phyloP scores from a whole-genome alignment of 31 red algal genomes.

The Endocladia muricata region DNA sequence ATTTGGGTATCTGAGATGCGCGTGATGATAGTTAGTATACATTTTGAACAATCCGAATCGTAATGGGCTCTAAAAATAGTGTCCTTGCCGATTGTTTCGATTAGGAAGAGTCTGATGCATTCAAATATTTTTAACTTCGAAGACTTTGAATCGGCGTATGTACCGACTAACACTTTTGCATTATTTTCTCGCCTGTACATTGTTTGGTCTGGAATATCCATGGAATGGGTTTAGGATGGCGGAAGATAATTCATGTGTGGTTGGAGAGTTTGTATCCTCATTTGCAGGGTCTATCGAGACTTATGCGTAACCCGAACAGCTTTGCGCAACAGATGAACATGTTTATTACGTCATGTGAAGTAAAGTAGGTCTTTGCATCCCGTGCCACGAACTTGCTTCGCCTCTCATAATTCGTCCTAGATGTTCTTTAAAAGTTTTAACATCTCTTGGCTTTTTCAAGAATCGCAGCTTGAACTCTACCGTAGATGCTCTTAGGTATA shows the following conservation, averaged over 20 bases:
- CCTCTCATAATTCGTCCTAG: conserved; percentile 30
- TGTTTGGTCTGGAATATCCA: background rate
- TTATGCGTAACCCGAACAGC: background rate
- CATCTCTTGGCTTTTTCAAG: conserved; percentile 46
- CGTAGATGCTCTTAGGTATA: conserved; percentile 48
- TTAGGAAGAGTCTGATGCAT: conserved; percentile 4
- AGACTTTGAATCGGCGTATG: background rate
- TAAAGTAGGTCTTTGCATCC: background rate
- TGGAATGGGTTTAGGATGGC: background rate
- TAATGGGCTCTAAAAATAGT: background rate
- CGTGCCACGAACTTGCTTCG: conserved; percentile 36
- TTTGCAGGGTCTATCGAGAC: background rate
- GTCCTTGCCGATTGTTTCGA: conserved; percentile 12
- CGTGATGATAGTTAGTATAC: background rate
- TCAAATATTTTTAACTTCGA: background rate
- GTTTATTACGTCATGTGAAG: background rate
- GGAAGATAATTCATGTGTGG: background rate
- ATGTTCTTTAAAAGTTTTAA: conserved; percentile 70
- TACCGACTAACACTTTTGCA: background rate
- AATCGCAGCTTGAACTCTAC: conserved; percentile 35
- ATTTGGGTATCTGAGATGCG: background rate
- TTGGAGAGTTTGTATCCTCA: background rate
- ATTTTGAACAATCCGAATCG: conserved; percentile 42
- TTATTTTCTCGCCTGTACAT: background rate
- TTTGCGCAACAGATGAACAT: background rate